phyloP scores from a whole-genome alignment of 208 protist genomes.

The Leishmania guyanensis region DNA sequence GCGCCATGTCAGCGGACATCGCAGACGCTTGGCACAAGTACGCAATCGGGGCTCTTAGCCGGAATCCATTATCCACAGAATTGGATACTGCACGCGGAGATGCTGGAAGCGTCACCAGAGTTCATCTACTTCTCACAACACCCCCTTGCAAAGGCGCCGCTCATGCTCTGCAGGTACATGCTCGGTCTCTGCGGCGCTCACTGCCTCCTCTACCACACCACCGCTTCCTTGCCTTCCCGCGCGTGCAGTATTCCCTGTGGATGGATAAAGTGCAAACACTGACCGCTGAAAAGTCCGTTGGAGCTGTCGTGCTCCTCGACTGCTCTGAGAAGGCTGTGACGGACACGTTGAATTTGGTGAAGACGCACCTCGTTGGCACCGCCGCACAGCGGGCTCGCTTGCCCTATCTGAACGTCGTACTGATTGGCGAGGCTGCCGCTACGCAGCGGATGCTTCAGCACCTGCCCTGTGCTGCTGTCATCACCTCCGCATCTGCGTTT shows the following conservation, averaged over 20 bases:
- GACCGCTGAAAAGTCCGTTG: slow-evolving; percentile 9
- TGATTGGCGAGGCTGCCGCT: slow-evolving; percentile 52
- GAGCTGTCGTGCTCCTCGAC: slow-evolving; percentile 59
- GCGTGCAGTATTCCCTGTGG: slow-evolving; percentile 34
- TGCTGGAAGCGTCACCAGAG: slow-evolving; percentile 6
- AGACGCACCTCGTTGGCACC: slow-evolving; percentile 26
- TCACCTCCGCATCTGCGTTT: slow-evolving; percentile 50
- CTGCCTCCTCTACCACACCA: slow-evolving; percentile 25
- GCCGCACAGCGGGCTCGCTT: slow-evolving; percentile 15
- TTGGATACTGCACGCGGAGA: not conserved
- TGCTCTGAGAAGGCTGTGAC: slow-evolving; percentile 40
- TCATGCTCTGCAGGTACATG: slow-evolving; percentile 15
- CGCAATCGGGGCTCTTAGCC: slow-evolving; percentile 22
- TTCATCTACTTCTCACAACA: slow-evolving; percentile 4
- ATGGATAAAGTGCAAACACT: slow-evolving; percentile 33
- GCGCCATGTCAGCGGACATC: slow-evolving; percentile 11
- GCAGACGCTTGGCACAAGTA: slow-evolving; percentile 31
- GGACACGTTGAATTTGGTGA: slow-evolving; percentile 47
- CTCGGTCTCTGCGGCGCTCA: slow-evolving; percentile 14
- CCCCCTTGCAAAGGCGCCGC: slow-evolving; percentile 18
- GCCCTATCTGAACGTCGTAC: slow-evolving; percentile 37
- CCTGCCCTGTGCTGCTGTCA: slow-evolving; percentile 51
- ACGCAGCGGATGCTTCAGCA: slow-evolving; percentile 27
- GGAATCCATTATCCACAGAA: not conserved
- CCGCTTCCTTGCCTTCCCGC: slow-evolving; percentile 35